Evolutionary conservation across 2,329 filamentous ascomycete species (phyloP).

Genomic region (Sporothrix curviconia): DNA sequence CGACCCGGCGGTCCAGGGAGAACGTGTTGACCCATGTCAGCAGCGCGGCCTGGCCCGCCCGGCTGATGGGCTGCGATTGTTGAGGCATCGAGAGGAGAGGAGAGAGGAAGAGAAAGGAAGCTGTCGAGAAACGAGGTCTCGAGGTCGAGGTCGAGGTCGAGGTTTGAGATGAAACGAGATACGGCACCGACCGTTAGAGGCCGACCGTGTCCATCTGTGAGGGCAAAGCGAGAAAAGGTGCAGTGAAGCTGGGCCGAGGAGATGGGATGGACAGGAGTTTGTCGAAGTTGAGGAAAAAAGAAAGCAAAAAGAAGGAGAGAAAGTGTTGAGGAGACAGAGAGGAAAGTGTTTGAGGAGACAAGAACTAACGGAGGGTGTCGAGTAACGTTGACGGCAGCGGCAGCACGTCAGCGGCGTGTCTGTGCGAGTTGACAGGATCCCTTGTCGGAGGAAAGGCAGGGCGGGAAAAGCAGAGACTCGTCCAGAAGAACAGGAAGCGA

Average conservation of each 20-base stretch:
- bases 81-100: neutral
- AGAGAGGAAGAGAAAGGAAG: neutral
- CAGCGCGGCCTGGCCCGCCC: slow-evolving; percentile 46
- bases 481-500: neutral
- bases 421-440: neutral
- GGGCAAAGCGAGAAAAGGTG: neutral
- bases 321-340: neutral
- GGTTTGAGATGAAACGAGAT: neutral
- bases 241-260: no score
- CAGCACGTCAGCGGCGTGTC: slow-evolving; percentile 7
- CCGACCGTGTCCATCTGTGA: neutral
- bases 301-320: neutral
- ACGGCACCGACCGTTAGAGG: neutral
- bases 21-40: slow-evolving; percentile 50
- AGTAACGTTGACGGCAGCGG: neutral
- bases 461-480: neutral
- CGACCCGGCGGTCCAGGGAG: slow-evolving; percentile 37
- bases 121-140: neutral
- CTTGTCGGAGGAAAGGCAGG: neutral
- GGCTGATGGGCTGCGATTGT: slow-evolving; percentile 29
- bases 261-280: no score
- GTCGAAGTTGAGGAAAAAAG: neutral
- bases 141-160: neutral
- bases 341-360: no score
- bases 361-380: no score